Conservation (phyloP, 2,329 filamentous ascomycete genomes). For the Cryphonectria japonica region DNA sequence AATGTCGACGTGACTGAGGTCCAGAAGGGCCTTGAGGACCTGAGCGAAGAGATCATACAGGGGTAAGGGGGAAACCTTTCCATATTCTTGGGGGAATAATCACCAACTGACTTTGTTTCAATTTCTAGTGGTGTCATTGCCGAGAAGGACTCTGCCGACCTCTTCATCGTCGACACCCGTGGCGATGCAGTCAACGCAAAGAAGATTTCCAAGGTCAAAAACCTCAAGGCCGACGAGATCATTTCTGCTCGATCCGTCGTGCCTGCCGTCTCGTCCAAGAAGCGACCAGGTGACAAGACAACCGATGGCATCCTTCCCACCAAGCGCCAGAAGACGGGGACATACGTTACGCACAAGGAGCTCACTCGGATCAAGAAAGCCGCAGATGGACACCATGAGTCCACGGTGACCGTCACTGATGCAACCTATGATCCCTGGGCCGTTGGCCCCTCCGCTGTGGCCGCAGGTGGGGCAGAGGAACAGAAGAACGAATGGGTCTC, state of each 20-base stretch:
- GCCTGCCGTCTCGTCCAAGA: conserved; percentile 76
- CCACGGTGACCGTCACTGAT: conserved; percentile 58
- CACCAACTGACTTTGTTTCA: not conserved
- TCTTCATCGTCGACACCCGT: conserved; percentile 81
- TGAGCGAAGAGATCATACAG: conserved; percentile 88
- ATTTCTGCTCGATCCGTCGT: conserved; percentile 82
- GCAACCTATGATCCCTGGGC: conserved; percentile 82
- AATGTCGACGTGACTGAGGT: conserved; percentile 94
- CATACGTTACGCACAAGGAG: conserved; percentile 82
- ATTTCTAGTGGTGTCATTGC: conserved; percentile 70
- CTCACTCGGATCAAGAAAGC: conserved; percentile 76
- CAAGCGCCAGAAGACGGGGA: conserved; percentile 75
- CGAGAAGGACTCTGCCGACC: conserved; percentile 79
- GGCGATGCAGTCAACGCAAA: conserved; percentile 70
- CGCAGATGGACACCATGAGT: conserved; percentile 72
- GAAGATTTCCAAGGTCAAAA: conserved; percentile 71
- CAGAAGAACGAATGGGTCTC: conserved; percentile 46
- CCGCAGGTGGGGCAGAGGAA: conserved; percentile 52
- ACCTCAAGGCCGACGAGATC: conserved; percentile 89
- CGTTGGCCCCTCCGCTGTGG: conserved; percentile 36
- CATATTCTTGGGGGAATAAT: not conserved
- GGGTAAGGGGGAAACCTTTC: conserved; percentile 63
- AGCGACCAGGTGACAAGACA: conserved; percentile 71
- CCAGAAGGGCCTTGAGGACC: conserved; percentile 76
- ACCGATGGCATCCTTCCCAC: conserved; percentile 72